Evolutionary conservation across 208 protist species (phyloP), one percentile per base, ranked within the genome.

Genomic region (Balamuthia mandrillaris): DNA sequence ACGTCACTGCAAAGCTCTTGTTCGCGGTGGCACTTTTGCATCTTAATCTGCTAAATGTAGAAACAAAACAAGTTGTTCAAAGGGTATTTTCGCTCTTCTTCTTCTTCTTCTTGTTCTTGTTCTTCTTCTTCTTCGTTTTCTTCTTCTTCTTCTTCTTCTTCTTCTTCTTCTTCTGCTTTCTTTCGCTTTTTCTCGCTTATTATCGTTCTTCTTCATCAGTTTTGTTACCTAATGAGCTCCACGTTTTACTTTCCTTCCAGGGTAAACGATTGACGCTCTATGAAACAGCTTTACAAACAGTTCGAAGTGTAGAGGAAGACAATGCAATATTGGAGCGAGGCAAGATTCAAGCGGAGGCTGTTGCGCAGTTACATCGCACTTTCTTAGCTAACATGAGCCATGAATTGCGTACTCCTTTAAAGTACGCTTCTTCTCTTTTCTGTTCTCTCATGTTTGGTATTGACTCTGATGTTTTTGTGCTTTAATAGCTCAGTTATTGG

Each of bases 41-140:
- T 14, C n/a, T 74, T 14, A 74, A 37, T 6, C 65, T 74, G 0
- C 51, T 42, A 24, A 52, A 37, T 6, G 29, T 74, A 24, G 65
- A 74, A 74, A 51, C 41, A 74, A 27, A 52, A 74, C 16, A 42
- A 74, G 41, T 29, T 35, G 65, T 74, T 74, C 65, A 74, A 74
- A 42, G 65, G 45, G 29, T 1, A 42, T 72, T 12, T 41, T 54
- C 1, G 4, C 4, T 27, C 31, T 70, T n/a, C n/a, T n/a, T n/a
- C n/a, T n/a, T n/a, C n/a, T n/a, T n/a, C 33, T 45, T 45, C 31
- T 29, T 29, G 3, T 39, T 74, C 41, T 4, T 42, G 12, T 51
- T 24, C 33, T 18, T 14, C 18, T 18, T 74, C 21, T 1, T 51
- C 14, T 33, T 31, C 35, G 1, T 33, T n/a, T 37, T 3, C 33